Evolutionary conservation across 148 eudicot species (phyloP).

Genomic region (Diospyros lotus): DNA sequence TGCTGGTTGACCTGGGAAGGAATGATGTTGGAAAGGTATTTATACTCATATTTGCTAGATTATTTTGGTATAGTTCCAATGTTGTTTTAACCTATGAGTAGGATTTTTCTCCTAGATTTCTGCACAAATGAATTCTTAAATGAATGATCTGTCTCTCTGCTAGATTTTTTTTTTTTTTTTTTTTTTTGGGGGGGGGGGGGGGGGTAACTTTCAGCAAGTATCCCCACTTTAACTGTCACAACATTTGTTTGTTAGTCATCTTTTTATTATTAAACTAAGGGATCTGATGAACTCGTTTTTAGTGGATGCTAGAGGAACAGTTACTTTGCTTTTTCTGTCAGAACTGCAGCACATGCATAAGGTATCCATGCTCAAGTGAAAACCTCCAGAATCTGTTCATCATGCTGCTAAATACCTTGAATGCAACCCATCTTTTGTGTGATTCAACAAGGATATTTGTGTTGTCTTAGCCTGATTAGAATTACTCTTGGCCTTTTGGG

Average conservation of each 20-base stretch:
- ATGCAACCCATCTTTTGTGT: too few species aligned
- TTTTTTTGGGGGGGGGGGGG: too few species aligned
- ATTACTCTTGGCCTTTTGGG: too few species aligned
- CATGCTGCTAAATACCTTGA: neutral
- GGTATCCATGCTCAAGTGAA: neutral
- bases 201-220: neutral
- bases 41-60: neutral
- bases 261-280: neutral
- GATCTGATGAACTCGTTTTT: neutral
- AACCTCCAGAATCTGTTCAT: neutral
- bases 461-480: too few species aligned
- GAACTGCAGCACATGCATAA: too few species aligned
- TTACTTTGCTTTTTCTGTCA: neutral
- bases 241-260: too few species aligned
- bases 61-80: neutral
- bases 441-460: too few species aligned
- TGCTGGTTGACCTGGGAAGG: slow-evolving; percentile 98
- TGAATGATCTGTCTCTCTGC: neutral
- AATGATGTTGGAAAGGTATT: slow-evolving; percentile 97
- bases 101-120: neutral
- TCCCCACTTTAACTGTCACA: neutral
- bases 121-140: neutral
- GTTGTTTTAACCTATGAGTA: neutral
- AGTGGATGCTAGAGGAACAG: neutral
- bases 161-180: too few species aligned